Conservation (phyloP, 176 grass and related monocot species). For the Musa acuminata region DNA sequence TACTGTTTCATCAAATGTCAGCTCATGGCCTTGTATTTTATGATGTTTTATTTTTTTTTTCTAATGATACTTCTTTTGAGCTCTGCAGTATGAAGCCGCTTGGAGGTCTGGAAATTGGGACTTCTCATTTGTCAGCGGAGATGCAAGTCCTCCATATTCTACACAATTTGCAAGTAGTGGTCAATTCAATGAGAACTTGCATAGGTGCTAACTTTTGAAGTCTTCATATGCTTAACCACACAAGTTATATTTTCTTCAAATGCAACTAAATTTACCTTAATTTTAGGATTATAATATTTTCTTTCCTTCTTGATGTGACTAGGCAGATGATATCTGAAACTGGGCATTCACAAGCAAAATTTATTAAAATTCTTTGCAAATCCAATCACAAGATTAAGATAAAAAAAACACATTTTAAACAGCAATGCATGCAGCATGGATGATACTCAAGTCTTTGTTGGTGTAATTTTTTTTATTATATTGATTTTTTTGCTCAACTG, state of each 20-base stretch:
- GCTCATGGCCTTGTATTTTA: no score
- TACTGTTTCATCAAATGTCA: not conserved
- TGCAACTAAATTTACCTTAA: not conserved
- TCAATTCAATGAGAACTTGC: constrained; percentile 82
- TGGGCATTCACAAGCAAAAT: not conserved
- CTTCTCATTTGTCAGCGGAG: constrained; percentile 65
- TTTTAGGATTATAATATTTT: not conserved
- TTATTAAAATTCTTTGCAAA: not conserved
- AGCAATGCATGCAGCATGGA: not conserved
- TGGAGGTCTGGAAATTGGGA: constrained; percentile 98
- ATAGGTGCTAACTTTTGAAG: constrained; percentile 35
- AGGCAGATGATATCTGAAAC: not conserved
- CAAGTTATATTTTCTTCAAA: no score
- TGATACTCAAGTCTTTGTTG: no score
- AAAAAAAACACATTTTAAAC: not conserved
- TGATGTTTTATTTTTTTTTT: not conserved
- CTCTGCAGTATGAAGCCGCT: constrained; percentile 79
- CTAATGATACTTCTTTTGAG: not conserved
- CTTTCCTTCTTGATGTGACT: not conserved
- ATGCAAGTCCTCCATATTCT: constrained; percentile 31
- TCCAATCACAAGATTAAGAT: not conserved
- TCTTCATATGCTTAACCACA: not conserved
- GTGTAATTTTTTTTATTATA: not conserved
- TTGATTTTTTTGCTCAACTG: not conserved
- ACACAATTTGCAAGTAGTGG: constrained; percentile 26